These are phyloP conservation scores for Penicillium subrubescens DNA, from an alignment of 495 filamentous ascomycete species.

Conservation along the genomic window DNA sequence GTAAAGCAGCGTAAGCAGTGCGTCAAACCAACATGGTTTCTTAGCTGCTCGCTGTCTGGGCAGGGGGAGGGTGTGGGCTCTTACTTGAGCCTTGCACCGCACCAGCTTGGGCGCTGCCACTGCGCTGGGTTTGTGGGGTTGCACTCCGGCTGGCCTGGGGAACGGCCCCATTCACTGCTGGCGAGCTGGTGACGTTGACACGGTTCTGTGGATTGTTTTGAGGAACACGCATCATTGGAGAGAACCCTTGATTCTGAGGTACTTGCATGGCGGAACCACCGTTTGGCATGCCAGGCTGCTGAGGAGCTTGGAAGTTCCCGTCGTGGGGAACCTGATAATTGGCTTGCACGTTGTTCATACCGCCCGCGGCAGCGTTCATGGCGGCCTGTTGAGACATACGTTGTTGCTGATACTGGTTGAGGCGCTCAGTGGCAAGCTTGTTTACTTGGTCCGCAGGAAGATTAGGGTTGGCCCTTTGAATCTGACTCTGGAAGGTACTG, in stretches of 20 bases:
- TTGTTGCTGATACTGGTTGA: conserved; percentile 56
- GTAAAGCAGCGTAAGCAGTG: background rate
- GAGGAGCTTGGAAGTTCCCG: conserved; percentile 40
- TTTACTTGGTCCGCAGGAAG: conserved; percentile 60
- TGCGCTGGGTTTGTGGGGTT: conserved; percentile 54
- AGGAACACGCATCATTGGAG: conserved; percentile 71
- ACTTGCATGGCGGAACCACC: conserved; percentile 44
- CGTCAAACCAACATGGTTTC: background rate
- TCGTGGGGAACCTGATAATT: conserved; percentile 49
- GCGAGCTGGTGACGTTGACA: conserved; percentile 41
- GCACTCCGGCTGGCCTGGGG: conserved; percentile 48
- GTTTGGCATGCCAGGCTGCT: conserved; percentile 34
- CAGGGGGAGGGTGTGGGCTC: conserved; percentile 48
- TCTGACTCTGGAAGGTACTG: conserved; percentile 51
- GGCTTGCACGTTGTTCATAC: conserved; percentile 39
- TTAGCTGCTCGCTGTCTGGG: conserved; percentile 44
- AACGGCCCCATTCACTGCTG: conserved; percentile 43
- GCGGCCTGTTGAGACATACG: conserved; percentile 57
- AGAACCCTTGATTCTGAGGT: conserved; percentile 66
- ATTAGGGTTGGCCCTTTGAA: conserved; percentile 57
- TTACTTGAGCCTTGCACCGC: conserved; percentile 41
- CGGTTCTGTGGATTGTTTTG: conserved; percentile 54
- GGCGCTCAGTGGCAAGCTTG: conserved; percentile 61
- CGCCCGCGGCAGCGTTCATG: conserved; percentile 68
- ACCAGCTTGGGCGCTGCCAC: conserved; percentile 45